phyloP scores from a whole-genome alignment of 129 eudicot genomes.

The Smallanthus sonchifolius region DNA sequence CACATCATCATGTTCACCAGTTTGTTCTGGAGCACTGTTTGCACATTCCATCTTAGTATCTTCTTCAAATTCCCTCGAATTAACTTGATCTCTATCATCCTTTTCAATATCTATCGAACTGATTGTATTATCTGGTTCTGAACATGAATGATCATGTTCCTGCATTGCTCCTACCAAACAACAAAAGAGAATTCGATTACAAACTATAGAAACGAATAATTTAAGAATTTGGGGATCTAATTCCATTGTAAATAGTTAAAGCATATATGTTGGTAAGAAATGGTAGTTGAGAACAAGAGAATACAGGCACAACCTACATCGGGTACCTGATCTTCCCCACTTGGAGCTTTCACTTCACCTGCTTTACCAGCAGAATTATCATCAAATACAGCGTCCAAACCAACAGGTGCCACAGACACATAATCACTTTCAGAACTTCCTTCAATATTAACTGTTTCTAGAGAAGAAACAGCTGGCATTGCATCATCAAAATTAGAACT shows the following conservation, averaged over 20 bases:
- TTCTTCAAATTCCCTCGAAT: slow-evolving; percentile 14
- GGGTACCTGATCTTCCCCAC: slow-evolving; percentile 88
- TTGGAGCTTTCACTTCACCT: slow-evolving; percentile 35
- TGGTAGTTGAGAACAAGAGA: slow-evolving; percentile 39
- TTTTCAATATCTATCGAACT: slow-evolving; percentile 28
- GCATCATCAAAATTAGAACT: slow-evolving; percentile 23
- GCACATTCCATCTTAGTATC: slow-evolving; percentile 23
- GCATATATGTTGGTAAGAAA: slow-evolving; percentile 13
- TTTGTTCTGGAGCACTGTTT: slow-evolving; percentile 19
- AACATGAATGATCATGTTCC: slow-evolving; percentile 50
- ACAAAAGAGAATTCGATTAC: slow-evolving; percentile 40
- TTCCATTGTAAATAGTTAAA: background rate
- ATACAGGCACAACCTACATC: slow-evolving; percentile 94
- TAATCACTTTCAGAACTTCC: slow-evolving; percentile 25
- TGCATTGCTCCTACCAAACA: slow-evolving; percentile 89
- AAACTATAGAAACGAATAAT: slow-evolving; percentile 17
- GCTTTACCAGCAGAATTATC: slow-evolving; percentile 15
- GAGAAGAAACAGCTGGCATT: slow-evolving; percentile 13
- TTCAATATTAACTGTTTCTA: slow-evolving; percentile 20
- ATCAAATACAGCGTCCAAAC: slow-evolving; percentile 26
- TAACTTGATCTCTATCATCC: slow-evolving; percentile 28
- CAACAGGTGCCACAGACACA: slow-evolving; percentile 31
- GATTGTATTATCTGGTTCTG: slow-evolving; percentile 36
- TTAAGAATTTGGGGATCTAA: background rate
- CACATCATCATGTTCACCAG: slow-evolving; percentile 22